These are phyloP conservation scores for Colletotrichum navitas DNA, from an alignment of 2,329 filamentous ascomycete genomes.

Conservation along the genomic window DNA sequence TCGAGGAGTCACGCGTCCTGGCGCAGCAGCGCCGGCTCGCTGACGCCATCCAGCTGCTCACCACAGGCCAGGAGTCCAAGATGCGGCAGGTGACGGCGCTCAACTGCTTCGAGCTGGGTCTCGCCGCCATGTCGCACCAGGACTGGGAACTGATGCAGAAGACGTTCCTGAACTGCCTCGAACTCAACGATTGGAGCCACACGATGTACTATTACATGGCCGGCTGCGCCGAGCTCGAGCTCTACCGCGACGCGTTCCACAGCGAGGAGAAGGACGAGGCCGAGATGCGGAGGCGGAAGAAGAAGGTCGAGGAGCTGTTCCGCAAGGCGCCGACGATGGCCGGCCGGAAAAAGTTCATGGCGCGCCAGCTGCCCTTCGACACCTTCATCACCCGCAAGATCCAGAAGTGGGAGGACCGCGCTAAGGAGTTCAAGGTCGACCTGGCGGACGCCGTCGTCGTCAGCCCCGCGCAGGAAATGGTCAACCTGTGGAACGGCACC, in stretches of 20 bases:
- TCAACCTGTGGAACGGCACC: constrained; percentile 91
- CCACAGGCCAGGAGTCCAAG: constrained; percentile 70
- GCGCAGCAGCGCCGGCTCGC: constrained; percentile 75
- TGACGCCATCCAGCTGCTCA: constrained; percentile 75
- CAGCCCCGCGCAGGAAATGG: constrained; percentile 89
- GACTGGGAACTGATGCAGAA: constrained; percentile 80
- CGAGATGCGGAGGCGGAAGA: constrained; percentile 68
- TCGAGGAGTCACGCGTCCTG: constrained; percentile 87
- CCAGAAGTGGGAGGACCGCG: constrained; percentile 86
- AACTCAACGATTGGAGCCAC: constrained; percentile 92
- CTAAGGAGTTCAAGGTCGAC: constrained; percentile 74
- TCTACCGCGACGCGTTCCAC: constrained; percentile 76
- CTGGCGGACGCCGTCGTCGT: constrained; percentile 85
- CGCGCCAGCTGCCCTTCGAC: constrained; percentile 90
- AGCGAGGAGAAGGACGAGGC: constrained; percentile 48
- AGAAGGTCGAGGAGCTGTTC: constrained; percentile 76
- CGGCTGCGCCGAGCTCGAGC: constrained; percentile 81
- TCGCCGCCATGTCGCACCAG: constrained; percentile 84
- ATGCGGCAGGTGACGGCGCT: constrained; percentile 92
- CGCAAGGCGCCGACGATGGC: constrained; percentile 78
- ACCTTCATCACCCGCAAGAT: constrained; percentile 86
- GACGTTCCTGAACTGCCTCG: constrained; percentile 79
- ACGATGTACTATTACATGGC: constrained; percentile 91
- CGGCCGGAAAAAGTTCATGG: constrained; percentile 92
- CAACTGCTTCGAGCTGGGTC: constrained; percentile 84